phyloP scores from a whole-genome alignment of 140 eudicot species.

The Senecio squalidus region DNA sequence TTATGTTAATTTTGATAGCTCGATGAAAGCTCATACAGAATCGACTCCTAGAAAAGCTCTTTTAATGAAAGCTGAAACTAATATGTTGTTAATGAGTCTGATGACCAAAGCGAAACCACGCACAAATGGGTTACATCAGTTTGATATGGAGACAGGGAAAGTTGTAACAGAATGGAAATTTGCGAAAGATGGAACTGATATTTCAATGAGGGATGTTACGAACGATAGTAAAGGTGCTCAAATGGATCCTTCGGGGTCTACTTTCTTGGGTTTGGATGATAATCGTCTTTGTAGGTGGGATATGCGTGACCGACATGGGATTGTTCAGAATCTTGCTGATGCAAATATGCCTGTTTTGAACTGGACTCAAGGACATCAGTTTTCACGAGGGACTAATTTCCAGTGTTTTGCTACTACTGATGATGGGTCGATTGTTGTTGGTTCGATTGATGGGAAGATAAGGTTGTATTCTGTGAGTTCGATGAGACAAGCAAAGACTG shows the following conservation, averaged over 20 bases:
- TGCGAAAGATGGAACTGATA: conserved; percentile 85
- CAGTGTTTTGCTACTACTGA: conserved; percentile 80
- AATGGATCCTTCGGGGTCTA: conserved; percentile 82
- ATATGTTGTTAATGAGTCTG: conserved; percentile 90
- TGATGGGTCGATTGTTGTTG: conserved; percentile 83
- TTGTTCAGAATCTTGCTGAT: conserved; percentile 84
- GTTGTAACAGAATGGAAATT: conserved; percentile 90
- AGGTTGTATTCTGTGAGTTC: conserved; percentile 56
- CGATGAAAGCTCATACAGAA: conserved; percentile 20
- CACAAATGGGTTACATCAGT: conserved; percentile 66
- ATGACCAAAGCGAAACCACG: conserved; percentile 63
- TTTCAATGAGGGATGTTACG: conserved; percentile 79
- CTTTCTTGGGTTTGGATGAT: conserved; percentile 95
- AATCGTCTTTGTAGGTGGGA: conserved; percentile 89
- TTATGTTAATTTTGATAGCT: conserved; percentile 64
- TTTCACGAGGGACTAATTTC: conserved; percentile 72
- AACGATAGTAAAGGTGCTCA: conserved; percentile 89
- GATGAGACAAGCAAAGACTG: conserved; percentile 87
- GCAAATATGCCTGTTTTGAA: conserved; percentile 62
- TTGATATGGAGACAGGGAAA: conserved; percentile 83
- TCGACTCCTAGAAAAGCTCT: conserved; percentile 76
- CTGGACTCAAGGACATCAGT: conserved; percentile 80
- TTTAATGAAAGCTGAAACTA: conserved; percentile 81
- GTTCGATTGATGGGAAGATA: conserved; percentile 81
- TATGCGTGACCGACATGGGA: conserved; percentile 83